A percentile compares a stretch with the other conserved stretches of the same genome.
Conservation (phyloP, 2,329 filamentous ascomycete species). For the Epichloe aotearoae region DNA sequence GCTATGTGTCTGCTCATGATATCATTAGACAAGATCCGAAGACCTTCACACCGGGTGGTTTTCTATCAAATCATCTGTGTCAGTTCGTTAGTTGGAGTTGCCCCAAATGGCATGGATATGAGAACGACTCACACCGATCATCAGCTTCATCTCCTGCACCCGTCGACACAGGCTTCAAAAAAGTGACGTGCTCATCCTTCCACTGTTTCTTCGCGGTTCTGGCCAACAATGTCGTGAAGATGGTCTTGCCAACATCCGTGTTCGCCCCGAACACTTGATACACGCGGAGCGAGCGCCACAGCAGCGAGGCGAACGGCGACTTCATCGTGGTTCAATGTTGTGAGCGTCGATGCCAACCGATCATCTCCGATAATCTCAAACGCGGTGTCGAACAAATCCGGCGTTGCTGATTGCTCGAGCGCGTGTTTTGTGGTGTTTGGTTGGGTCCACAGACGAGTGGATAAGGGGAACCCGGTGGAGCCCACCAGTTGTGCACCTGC, state of each 20-base stretch:
- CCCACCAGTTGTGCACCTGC: too few relatives aligned
- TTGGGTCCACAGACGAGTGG: conserved; percentile 3
- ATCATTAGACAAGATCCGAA: not conserved
- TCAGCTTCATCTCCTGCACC: conserved; percentile 58
- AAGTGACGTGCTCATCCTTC: conserved; percentile 39
- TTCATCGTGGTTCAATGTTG: conserved; percentile 6
- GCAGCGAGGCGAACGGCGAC: conserved; percentile 40
- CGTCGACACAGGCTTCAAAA: conserved; percentile 73
- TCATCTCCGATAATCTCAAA: too few relatives aligned
- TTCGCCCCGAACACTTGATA: conserved; percentile 76
- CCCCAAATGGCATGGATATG: not conserved
- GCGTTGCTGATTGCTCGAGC: too few relatives aligned
- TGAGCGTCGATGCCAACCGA: not conserved
- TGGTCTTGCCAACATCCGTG: conserved; percentile 74
- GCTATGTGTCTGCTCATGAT: conserved; percentile 42
- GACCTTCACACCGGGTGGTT: not conserved
- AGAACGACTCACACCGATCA: conserved; percentile 38
- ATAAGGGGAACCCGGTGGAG: not conserved
- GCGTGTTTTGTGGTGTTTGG: conserved; percentile 1
- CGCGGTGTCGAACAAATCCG: too few relatives aligned
- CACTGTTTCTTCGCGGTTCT: conserved; percentile 40
- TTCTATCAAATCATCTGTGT: not conserved
- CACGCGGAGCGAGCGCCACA: conserved; percentile 55
- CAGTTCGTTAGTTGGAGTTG: not conserved
- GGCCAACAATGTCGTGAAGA: conserved; percentile 61